Evolutionary conservation across 2,329 filamentous ascomycete genomes (phyloP), one percentile per base, ranked within the genome.

Genomic region (Xylariaceae sp.): DNA sequence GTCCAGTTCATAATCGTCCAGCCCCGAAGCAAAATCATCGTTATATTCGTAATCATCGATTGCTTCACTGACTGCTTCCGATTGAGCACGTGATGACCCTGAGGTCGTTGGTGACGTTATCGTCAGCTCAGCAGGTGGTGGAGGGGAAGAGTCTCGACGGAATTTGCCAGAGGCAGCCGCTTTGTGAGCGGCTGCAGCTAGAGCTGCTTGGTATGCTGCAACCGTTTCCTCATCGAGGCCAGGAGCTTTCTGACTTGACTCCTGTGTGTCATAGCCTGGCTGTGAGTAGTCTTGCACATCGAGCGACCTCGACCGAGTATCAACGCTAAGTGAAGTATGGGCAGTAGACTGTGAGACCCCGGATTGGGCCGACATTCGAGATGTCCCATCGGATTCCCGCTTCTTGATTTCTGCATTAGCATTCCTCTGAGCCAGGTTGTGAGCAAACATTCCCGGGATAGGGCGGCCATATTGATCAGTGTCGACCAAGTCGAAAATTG

Each of bases 131-230:
- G 58, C 57, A 20, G 57, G 59, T 1, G 62, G 62, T 1, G 67
- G 56, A 7, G 74, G 71, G 12, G 72, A 74, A 1, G 71, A 70
- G 44, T 79, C 75, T 12, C 88, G 77, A 14, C 79, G 73, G 55
- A 95, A 92, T 45, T 87, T 84, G 3, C 88, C 88, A 29, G 83
- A 84, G 1, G 81, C 81, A 19, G 82, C 85, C 5, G 90, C 89
- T 60, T 85, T 77, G 50, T 85, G 83, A 8, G 89, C 86, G 6
- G 90, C 92, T 37, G 86, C 84, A 2, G 88, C 89, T 4, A 97
- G 74, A 1, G 90, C 89, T 42, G 85, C 85, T 61, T 95, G 90
- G 58, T 96, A 92, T 1, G 81, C 85, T 34, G 82, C 81, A 45
- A 71, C 36, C 16, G 23, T 67, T 56, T 55, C 50, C 38, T 33